These are phyloP conservation scores for Penicillium sp. DNA, from an alignment of 2,329 filamentous ascomycete genomes.

Conservation along the genomic window DNA sequence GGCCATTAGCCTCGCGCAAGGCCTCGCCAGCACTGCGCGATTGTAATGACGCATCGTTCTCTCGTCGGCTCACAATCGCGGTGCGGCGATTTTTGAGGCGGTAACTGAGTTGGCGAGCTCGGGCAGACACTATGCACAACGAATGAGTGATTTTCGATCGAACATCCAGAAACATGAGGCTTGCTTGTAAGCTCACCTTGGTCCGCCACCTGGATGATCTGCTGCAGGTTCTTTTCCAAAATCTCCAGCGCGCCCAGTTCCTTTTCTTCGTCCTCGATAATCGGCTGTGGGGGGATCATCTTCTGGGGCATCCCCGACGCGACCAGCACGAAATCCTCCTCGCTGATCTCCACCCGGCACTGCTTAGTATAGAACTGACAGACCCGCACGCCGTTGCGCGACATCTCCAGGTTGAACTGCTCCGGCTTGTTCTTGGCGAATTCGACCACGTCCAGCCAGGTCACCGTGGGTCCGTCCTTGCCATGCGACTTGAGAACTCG, in stretches of 20 bases:
- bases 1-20: conserved; percentile 38
- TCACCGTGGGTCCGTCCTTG: conserved; percentile 61
- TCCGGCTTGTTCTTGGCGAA: conserved; percentile 77
- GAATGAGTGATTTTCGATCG: neutral
- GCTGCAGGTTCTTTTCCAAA: conserved; percentile 70
- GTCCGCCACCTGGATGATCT: conserved; percentile 77
- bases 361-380: conserved; percentile 83
- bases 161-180: neutral
- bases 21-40: conserved; percentile 36
- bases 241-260: conserved; percentile 82
- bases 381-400: conserved; percentile 65
- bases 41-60: conserved; percentile 41
- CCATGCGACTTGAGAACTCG: conserved; percentile 61
- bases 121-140: conserved; percentile 56
- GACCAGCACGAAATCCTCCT: conserved; percentile 84
- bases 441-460: conserved; percentile 81
- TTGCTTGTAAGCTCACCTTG: conserved; percentile 52
- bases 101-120: conserved; percentile 76
- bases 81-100: conserved; percentile 70
- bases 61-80: conserved; percentile 66
- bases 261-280: conserved; percentile 81
- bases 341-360: conserved; percentile 76
- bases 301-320: conserved; percentile 78
- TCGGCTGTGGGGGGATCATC: conserved; percentile 74
- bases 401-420: conserved; percentile 70